phyloP scores from a whole-genome alignment of 169 alveolate species.

The Eimeria praecox region DNA sequence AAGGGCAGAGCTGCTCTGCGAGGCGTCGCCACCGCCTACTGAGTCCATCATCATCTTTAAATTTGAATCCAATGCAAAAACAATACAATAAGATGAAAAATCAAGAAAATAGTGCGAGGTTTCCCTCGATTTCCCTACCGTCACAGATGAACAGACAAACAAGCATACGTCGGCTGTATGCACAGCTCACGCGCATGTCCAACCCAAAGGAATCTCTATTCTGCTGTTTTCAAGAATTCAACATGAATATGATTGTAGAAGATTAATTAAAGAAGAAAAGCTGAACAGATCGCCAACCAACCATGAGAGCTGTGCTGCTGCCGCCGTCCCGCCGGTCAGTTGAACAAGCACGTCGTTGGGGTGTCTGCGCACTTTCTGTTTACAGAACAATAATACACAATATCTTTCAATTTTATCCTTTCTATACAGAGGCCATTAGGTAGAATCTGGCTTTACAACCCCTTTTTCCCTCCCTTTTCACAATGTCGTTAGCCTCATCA shows the following conservation, averaged over 20 bases:
- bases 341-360: not conserved
- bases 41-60: slow-evolving; percentile 42
- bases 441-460: not conserved
- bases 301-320: slow-evolving; percentile 44
- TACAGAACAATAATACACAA: not conserved
- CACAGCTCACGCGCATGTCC: slow-evolving; percentile 23
- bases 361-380: slow-evolving; percentile 54
- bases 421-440: not conserved
- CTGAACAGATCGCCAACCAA: not conserved
- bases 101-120: not conserved
- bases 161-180: not conserved
- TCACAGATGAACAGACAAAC: not conserved
- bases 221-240: not conserved
- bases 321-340: slow-evolving; percentile 71
- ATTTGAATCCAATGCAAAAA: not conserved
- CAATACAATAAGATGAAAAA: not conserved
- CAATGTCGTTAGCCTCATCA: not conserved
- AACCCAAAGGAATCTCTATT: not conserved
- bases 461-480: not conserved
- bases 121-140: not conserved
- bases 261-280: not conserved
- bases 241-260: not conserved
- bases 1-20: not conserved
- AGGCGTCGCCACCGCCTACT: not conserved
- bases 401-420: not conserved